Conservation (phyloP, 305 asterid species). For the Lippia alba region DNA sequence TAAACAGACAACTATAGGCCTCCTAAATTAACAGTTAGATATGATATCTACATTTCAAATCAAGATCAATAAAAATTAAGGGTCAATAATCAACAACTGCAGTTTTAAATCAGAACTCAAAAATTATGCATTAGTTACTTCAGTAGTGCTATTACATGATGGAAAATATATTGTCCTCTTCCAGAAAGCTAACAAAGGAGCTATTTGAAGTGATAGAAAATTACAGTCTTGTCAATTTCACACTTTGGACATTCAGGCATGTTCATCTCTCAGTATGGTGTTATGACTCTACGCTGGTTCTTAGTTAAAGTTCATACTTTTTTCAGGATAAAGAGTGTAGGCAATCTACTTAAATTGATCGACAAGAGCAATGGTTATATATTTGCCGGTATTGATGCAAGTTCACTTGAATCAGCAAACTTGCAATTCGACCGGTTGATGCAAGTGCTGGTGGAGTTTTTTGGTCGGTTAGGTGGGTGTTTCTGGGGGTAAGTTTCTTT, state of each 20-base stretch:
- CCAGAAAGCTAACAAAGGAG: constrained; percentile 94
- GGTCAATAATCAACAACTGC: no score
- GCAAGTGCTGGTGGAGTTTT: no score
- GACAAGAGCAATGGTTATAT: constrained; percentile 96
- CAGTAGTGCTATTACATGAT: neutral
- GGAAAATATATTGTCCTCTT: constrained; percentile 17
- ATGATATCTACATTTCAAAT: no score
- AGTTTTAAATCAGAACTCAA: no score
- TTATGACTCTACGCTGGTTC: constrained; percentile 1
- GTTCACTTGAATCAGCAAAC: constrained; percentile 91
- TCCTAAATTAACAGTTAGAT: no score
- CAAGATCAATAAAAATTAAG: no score
- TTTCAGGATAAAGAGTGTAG: constrained; percentile 91
- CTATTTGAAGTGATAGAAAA: constrained; percentile 88
- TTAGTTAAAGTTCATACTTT: constrained; percentile 1
- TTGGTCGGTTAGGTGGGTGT: no score
- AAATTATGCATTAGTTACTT: neutral
- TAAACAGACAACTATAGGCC: no score
- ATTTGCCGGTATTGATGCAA: constrained; percentile 82
- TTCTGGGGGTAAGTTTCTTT: no score
- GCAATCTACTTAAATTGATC: constrained; percentile 81
- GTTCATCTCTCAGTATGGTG: constrained; percentile 25
- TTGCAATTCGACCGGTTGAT: constrained; percentile 79
- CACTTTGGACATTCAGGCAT: constrained; percentile 92
- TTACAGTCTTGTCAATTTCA: constrained; percentile 78